Conservation (phyloP, 208 protist species). For the Trypanosoma lewisi region DNA sequence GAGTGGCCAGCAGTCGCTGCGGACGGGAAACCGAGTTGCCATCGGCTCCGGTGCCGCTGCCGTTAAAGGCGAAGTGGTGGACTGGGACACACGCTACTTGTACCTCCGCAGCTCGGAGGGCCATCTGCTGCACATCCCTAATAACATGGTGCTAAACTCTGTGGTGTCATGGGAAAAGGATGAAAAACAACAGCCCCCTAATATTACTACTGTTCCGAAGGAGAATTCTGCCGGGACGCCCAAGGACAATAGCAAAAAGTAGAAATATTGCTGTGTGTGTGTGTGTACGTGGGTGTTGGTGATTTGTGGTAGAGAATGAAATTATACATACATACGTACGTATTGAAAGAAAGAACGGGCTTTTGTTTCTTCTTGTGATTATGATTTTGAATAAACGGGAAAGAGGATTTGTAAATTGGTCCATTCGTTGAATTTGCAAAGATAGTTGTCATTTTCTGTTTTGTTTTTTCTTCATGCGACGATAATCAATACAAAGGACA, state of each 20-base stretch:
- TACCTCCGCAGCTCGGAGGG: conserved; percentile 58
- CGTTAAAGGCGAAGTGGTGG: conserved; percentile 48
- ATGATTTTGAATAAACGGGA: background rate
- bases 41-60: conserved; percentile 46
- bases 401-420: background rate
- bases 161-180: conserved; percentile 52
- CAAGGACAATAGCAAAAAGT: background rate
- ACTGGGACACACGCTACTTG: conserved; percentile 84
- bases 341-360: too few species aligned
- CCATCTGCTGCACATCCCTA: conserved; percentile 60
- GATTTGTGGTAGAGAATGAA: too few species aligned
- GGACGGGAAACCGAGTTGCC: conserved; percentile 57
- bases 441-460: background rate
- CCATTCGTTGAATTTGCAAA: background rate
- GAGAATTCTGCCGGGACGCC: background rate
- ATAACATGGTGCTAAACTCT: conserved; percentile 76
- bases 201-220: background rate
- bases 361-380: conserved; percentile 2
- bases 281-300: too few species aligned
- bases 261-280: background rate
- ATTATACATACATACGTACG: too few species aligned
- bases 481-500: background rate
- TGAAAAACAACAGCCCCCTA: background rate
- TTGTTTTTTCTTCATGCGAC: too few species aligned
- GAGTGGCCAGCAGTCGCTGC: conserved; percentile 51